phyloP scores from a whole-genome alignment of 805 yeast species.

The Metschnikowia borealis region DNA sequence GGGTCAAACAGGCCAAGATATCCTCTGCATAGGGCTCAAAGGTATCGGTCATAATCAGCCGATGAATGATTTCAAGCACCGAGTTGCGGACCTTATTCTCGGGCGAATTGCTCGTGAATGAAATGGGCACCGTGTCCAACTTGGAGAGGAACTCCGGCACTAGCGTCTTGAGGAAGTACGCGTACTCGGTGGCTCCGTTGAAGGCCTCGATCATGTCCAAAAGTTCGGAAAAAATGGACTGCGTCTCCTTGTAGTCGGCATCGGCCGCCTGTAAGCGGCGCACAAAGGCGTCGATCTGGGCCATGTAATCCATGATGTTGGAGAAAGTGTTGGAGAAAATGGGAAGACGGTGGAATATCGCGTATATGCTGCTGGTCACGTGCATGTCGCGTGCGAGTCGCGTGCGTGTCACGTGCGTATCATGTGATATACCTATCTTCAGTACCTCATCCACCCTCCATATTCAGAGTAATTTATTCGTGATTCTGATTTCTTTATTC shows the following conservation, averaged over 20 bases:
- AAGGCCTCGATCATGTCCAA: conserved; percentile 84
- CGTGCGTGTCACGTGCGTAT: background rate
- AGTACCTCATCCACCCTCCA: too few species aligned
- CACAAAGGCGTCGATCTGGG: conserved; percentile 67
- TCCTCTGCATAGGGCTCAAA: conserved; percentile 65
- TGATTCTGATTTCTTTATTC: too few species aligned
- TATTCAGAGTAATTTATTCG: too few species aligned
- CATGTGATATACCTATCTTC: background rate
- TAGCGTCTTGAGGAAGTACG: conserved; percentile 62
- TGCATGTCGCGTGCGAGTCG: background rate
- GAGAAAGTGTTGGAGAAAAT: background rate
- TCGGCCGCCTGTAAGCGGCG: conserved; percentile 53
- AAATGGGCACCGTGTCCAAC: conserved; percentile 66
- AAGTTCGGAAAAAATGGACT: conserved; percentile 72
- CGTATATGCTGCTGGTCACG: conserved; percentile 10
- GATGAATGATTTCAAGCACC: conserved; percentile 71
- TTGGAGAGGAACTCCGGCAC: conserved; percentile 66
- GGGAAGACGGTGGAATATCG: conserved; percentile 5
- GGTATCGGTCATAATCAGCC: conserved; percentile 78
- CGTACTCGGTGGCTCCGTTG: conserved; percentile 78
- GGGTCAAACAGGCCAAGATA: conserved; percentile 56
- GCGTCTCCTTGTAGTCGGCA: conserved; percentile 56
- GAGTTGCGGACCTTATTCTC: conserved; percentile 78
- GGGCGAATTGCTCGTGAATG: conserved; percentile 58
- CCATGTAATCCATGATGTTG: conserved; percentile 39